phyloP scores from a whole-genome alignment of 768 basidiomycete species.

The Fomitopsis pulvina region DNA sequence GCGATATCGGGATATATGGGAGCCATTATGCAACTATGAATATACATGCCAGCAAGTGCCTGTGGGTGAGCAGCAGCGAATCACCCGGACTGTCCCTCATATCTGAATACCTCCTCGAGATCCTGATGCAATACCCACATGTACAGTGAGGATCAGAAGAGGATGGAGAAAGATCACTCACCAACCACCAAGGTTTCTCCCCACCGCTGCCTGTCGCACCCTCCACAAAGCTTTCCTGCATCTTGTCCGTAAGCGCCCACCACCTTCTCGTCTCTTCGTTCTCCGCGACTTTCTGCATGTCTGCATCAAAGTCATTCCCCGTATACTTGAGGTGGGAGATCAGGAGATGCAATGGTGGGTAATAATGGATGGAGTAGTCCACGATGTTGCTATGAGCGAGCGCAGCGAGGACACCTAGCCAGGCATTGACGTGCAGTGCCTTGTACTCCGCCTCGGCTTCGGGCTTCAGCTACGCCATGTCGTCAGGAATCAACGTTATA shows the following conservation, averaged over 20 bases:
- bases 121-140: slow-evolving; percentile 8
- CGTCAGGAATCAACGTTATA: neutral
- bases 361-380: slow-evolving; percentile 75
- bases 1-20: too few relatives aligned
- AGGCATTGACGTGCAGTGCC: slow-evolving; percentile 53
- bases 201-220: slow-evolving; percentile 65
- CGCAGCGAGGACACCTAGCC: slow-evolving; percentile 63
- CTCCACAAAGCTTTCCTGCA: slow-evolving; percentile 73
- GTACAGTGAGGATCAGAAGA: neutral
- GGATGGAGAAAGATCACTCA: slow-evolving; percentile 17
- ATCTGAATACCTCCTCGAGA: slow-evolving; percentile 63
- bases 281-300: slow-evolving; percentile 58
- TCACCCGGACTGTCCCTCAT: slow-evolving; percentile 36
- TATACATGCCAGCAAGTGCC: too few relatives aligned
- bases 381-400: slow-evolving; percentile 55
- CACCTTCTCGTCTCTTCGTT: slow-evolving; percentile 68
- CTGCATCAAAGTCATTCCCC: slow-evolving; percentile 54
- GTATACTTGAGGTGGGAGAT: slow-evolving; percentile 76
- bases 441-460: slow-evolving; percentile 45
- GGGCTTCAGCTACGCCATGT: slow-evolving; percentile 44
- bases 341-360: slow-evolving; percentile 55
- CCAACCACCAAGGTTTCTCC: slow-evolving; percentile 67
- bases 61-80: neutral
- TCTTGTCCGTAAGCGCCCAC: slow-evolving; percentile 71
- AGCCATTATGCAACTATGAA: too few relatives aligned